phyloP scores from a whole-genome alignment of 176 grass and related monocot species.

The Zizania latifolia region DNA sequence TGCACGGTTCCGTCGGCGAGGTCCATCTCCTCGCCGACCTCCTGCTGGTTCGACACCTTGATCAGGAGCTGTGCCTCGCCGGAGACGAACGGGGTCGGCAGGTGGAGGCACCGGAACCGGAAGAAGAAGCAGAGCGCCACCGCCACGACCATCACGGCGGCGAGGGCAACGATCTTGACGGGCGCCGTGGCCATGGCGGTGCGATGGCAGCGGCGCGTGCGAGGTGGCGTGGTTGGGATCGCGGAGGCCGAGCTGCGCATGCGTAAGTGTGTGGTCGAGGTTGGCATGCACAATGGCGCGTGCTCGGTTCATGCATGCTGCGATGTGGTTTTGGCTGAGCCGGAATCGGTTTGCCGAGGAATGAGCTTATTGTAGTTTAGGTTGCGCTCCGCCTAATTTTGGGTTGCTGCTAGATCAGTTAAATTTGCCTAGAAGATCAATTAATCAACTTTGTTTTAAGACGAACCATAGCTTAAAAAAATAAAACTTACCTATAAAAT shows the following conservation, averaged over 20 bases:
- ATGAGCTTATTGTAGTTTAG: slow-evolving; percentile 3
- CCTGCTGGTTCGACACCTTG: slow-evolving; percentile 44
- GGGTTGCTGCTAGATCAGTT: neutral
- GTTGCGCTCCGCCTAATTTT: slow-evolving; percentile 20
- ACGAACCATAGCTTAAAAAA: neutral
- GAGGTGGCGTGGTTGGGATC: neutral
- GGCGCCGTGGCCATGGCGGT: slow-evolving; percentile 37
- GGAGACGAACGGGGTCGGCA: slow-evolving; percentile 14
- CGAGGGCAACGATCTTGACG: slow-evolving; percentile 44
- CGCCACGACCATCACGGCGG: slow-evolving; percentile 10
- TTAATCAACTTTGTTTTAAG: neutral
- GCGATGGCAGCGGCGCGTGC: slow-evolving; percentile 14
- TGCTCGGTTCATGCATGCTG: slow-evolving; percentile 26
- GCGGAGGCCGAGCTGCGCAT: neutral
- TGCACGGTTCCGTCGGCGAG: slow-evolving; percentile 41
- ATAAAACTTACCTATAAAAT: neutral
- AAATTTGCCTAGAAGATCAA: neutral
- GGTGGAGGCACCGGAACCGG: slow-evolving; percentile 33
- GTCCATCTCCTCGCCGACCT: slow-evolving; percentile 55
- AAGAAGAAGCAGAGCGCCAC: slow-evolving; percentile 36
- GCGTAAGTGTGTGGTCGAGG: slow-evolving; percentile 32
- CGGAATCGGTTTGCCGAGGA: slow-evolving; percentile 19
- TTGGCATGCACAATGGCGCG: slow-evolving; percentile 34
- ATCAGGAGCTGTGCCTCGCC: neutral
- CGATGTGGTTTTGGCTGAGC: neutral